These are phyloP conservation scores for Gardenia jasminoides DNA, from an alignment of 257 asterid species.

Conservation along the genomic window DNA sequence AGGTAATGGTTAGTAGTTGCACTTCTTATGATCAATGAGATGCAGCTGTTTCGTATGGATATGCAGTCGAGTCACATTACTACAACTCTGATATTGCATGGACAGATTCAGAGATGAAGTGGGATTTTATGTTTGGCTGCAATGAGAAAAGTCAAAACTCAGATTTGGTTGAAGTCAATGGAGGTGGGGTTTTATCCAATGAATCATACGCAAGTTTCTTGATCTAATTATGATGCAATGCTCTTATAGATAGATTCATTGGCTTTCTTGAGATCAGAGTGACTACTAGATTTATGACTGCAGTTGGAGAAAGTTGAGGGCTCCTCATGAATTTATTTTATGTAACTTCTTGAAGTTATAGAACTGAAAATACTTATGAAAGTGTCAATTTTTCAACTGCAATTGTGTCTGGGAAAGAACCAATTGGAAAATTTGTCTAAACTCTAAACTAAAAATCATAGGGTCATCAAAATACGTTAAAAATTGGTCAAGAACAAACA, in stretches of 20 bases:
- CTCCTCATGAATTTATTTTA: too few relatives aligned
- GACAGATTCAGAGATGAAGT: neutral
- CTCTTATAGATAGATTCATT: neutral
- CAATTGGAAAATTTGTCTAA: neutral
- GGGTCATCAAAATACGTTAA: neutral
- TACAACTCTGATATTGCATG: too few relatives aligned
- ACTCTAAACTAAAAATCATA: neutral
- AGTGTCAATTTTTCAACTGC: too few relatives aligned
- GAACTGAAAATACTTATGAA: too few relatives aligned
- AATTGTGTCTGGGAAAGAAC: too few relatives aligned
- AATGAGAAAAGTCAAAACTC: neutral
- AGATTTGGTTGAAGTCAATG: neutral
- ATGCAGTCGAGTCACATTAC: neutral
- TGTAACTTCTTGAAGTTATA: too few relatives aligned
- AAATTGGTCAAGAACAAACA: neutral
- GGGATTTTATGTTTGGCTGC: neutral
- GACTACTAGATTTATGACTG: neutral
- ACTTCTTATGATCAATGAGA: slow-evolving; percentile 2
- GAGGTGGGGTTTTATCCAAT: slow-evolving; percentile 11
- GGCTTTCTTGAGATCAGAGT: too few relatives aligned
- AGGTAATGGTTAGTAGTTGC: neutral
- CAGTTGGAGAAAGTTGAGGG: neutral
- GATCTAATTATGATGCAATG: neutral
- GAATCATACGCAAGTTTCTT: neutral
- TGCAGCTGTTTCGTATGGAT: neutral